These are phyloP conservation scores for Puya raimondii DNA, from an alignment of 176 grass and related monocot species.

Conservation along the genomic window DNA sequence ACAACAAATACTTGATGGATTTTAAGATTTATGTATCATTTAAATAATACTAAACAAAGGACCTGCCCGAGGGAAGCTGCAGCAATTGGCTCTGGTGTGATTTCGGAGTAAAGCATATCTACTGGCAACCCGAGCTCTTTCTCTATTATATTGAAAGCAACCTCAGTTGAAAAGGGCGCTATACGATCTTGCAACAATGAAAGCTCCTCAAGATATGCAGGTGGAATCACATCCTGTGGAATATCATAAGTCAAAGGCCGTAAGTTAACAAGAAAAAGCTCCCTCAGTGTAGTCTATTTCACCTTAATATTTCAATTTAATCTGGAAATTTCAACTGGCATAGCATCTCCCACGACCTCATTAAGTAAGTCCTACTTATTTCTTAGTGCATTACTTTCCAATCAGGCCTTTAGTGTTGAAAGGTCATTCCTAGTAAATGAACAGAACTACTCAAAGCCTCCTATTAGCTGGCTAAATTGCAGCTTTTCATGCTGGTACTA, in stretches of 20 bases:
- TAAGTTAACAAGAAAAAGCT: conserved; percentile 8
- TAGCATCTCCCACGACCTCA: too few species aligned
- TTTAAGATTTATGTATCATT: conserved; percentile 8
- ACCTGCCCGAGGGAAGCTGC: conserved; percentile 97
- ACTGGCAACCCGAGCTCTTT: conserved; percentile 65
- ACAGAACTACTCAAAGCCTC: too few species aligned
- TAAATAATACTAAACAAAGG: background rate
- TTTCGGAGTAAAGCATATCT: conserved; percentile 80
- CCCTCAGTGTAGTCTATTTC: too few species aligned
- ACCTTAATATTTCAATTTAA: too few species aligned
- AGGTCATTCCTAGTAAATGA: too few species aligned
- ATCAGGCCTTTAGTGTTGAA: background rate
- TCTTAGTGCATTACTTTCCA: background rate
- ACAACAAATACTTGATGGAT: background rate
- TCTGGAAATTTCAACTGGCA: too few species aligned
- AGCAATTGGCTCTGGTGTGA: conserved; percentile 72
- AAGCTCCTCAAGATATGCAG: conserved; percentile 83
- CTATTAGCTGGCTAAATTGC: background rate
- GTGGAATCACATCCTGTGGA: conserved; percentile 88
- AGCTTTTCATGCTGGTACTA: background rate
- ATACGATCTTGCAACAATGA: conserved; percentile 91
- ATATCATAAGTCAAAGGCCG: conserved; percentile 7
- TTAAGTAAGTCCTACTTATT: too few species aligned
- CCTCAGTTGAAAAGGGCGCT: conserved; percentile 80
- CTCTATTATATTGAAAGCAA: conserved; percentile 91